phyloP scores from a whole-genome alignment of 2,329 filamentous ascomycete genomes.

The Monosporascus sp. region DNA sequence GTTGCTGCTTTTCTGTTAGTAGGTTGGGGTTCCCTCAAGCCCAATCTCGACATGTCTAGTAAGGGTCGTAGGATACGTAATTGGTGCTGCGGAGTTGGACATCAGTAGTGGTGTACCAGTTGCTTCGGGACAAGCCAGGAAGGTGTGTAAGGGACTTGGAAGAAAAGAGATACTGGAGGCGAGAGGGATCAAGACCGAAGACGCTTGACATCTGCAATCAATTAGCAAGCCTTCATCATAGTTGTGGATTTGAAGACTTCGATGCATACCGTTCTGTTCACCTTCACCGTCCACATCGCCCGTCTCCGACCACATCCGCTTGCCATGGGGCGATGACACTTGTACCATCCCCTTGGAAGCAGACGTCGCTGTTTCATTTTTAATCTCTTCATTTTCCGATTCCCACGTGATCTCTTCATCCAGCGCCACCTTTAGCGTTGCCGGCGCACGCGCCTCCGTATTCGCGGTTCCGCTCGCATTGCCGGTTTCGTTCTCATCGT shows the following conservation, averaged over 20 bases:
- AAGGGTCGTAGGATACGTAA: neutral
- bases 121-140: constrained; percentile 9
- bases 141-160: constrained; percentile 1
- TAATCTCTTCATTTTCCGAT: constrained; percentile 25
- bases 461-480: constrained; percentile 12
- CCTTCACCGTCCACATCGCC: constrained; percentile 17
- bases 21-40: neutral
- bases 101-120: constrained; percentile 18
- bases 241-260: neutral
- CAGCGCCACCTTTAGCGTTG: constrained; percentile 15
- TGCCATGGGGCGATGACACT: constrained; percentile 29
- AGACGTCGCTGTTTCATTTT: constrained; percentile 8
- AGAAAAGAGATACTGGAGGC: constrained; percentile 4
- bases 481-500: constrained; percentile 27
- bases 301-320: constrained; percentile 24
- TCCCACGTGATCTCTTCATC: constrained; percentile 31
- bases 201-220: constrained; percentile 43
- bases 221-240: constrained; percentile 23
- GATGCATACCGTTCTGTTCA: constrained; percentile 25
- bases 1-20: neutral
- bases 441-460: constrained; percentile 11
- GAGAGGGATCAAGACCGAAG: constrained; percentile 37
- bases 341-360: constrained; percentile 23
- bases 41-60: neutral
- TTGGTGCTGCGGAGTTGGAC: constrained; percentile 11